Evolutionary conservation across 305 asterid genomes (phyloP), one percentile per base, ranked within the genome.

Genomic region (Lippia alba): DNA sequence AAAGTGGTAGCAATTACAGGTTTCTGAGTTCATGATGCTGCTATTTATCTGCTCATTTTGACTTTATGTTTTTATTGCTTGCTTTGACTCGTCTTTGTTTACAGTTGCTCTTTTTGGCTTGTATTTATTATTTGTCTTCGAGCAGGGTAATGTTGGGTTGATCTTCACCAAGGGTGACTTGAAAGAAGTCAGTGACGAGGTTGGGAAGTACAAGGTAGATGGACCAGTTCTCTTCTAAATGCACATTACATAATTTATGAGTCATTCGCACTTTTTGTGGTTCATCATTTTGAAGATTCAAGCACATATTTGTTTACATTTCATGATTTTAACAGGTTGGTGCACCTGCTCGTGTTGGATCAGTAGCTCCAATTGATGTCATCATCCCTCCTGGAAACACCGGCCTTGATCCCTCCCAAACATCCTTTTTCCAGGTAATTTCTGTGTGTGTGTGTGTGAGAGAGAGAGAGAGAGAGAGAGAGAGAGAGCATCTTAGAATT

Each of bases 351-450:
- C 97, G 98, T 76, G 98, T 91, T 60, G 96, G 97, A 64, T 61
- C 91, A 67, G 91, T 93, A 11, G 98, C 98, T 11, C 98, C 98
- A 0, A 81, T 86, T 74, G 98, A 94, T 76, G 98, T 94, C 12
- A 86, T 94, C 48, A 97, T 94, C 32, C 97, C 97, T 49, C 96
- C 97, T 15, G 98, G 98, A 1, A 94, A 94, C 85, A 94, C 98
- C 48, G 98, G 98, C 7, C 94, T 91, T 4, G 98, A 93, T 72
- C 97, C 98, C 24, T 91, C 98, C 4, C 98, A 93, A 73, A 93
- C 98, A 0, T 91, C 96, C 69, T 93, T 93, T 86, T 93, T 93
- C 89, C 98, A 92, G 98, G 96, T 88, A 3, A 24, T 24, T 24
- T 24, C 3, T 24, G 30, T 24, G n/a, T n/a, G n/a, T n/a, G n/a